These are phyloP conservation scores for Botrytis hyacinthi DNA, from an alignment of 2,329 filamentous ascomycete genomes.

Conservation along the genomic window DNA sequence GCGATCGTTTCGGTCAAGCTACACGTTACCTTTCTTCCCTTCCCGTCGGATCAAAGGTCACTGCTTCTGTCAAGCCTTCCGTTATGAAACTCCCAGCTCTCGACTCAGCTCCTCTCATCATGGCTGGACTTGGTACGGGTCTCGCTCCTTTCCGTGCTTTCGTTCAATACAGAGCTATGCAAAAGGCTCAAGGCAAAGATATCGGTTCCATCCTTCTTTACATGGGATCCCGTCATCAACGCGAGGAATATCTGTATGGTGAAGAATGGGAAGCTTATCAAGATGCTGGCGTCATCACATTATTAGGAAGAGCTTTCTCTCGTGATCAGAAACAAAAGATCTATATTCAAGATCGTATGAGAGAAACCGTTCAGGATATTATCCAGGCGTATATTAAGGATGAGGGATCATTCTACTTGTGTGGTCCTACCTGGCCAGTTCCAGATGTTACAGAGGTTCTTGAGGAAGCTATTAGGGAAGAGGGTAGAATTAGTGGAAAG, in stretches of 20 bases:
- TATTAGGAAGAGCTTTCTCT: constrained; percentile 90
- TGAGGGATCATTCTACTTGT: constrained; percentile 93
- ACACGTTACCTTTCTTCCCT: constrained; percentile 84
- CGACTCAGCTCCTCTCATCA: constrained; percentile 91
- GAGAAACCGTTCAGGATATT: constrained; percentile 79
- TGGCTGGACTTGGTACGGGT: constrained; percentile 97
- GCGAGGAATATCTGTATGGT: constrained; percentile 97
- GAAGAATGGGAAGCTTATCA: constrained; percentile 99
- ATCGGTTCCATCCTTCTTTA: constrained; percentile 93
- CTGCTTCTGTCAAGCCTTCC: constrained; percentile 92
- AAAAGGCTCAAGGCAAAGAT: constrained; percentile 94
- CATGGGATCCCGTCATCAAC: constrained; percentile 94
- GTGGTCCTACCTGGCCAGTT: constrained; percentile 96
- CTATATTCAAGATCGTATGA: constrained; percentile 98
- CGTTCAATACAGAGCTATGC: constrained; percentile 95
- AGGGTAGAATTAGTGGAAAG: constrained; percentile 67
- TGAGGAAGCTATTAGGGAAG: constrained; percentile 81
- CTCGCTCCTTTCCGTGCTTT: constrained; percentile 99
- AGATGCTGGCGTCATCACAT: constrained; percentile 90
- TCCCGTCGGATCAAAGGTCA: constrained; percentile 72
- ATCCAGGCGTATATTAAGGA: constrained; percentile 82
- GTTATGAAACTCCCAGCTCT: constrained; percentile 96
- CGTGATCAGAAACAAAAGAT: constrained; percentile 98
- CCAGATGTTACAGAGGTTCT: constrained; percentile 93
- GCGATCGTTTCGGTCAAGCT: constrained; percentile 87